These are phyloP conservation scores for Magnolia officinalis DNA, from an alignment of 164 flowering plant species.

Conservation along the genomic window DNA sequence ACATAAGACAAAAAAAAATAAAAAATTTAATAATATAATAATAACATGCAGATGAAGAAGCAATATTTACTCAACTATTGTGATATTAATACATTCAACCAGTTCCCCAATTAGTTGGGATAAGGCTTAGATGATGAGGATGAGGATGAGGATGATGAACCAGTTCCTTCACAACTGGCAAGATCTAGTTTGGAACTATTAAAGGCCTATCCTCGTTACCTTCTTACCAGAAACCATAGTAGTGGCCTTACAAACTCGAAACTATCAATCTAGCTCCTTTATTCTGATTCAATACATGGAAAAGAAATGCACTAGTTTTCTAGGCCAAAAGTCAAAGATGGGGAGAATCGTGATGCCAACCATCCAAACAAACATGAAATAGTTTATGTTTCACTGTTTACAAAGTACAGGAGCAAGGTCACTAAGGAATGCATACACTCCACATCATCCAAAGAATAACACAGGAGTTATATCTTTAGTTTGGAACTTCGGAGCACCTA, in stretches of 20 bases:
- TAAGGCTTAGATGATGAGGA: too few relatives aligned
- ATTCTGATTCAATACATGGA: background rate
- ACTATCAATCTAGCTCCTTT: background rate
- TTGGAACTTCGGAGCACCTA: background rate
- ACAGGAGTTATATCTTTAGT: background rate
- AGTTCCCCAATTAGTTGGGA: background rate
- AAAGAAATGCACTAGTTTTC: background rate
- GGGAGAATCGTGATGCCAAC: too few relatives aligned
- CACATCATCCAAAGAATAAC: background rate
- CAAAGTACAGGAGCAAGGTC: background rate
- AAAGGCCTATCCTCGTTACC: too few relatives aligned
- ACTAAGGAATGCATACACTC: background rate
- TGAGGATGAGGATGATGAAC: too few relatives aligned
- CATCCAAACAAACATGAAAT: too few relatives aligned
- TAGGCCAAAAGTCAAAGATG: too few relatives aligned
- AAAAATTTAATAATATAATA: background rate
- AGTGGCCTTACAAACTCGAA: too few relatives aligned
- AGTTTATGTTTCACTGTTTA: too few relatives aligned
- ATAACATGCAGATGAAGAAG: background rate
- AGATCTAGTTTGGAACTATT: too few relatives aligned
- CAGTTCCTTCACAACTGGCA: too few relatives aligned
- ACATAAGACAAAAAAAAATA: too few relatives aligned
- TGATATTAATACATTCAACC: background rate
- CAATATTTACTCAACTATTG: background rate
- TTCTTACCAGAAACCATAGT: too few relatives aligned